These are phyloP conservation scores for Sergeia podlipaevii DNA, from an alignment of 208 protist genomes.

Conservation along the genomic window DNA sequence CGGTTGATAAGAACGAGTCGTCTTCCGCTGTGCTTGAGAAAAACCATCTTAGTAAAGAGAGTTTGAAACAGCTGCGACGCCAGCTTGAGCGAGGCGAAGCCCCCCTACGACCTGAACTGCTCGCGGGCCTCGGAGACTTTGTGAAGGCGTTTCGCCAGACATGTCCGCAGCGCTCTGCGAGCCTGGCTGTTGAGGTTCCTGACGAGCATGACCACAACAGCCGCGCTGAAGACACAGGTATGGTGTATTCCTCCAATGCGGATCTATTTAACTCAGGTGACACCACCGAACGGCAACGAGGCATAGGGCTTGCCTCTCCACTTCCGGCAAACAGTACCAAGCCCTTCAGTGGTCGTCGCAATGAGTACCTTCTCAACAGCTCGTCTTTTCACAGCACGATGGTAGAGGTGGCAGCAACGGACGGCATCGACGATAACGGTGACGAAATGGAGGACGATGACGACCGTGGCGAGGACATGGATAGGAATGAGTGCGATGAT, in stretches of 20 bases:
- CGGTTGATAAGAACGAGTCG: slow-evolving; percentile 4
- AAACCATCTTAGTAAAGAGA: slow-evolving; percentile 43
- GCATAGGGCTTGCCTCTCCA: too few species aligned
- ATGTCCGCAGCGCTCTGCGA: slow-evolving; percentile 18
- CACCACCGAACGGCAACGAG: too few species aligned
- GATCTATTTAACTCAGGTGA: too few species aligned
- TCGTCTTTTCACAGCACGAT: slow-evolving; percentile 18
- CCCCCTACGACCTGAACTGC: slow-evolving; percentile 49
- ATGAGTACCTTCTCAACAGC: neutral
- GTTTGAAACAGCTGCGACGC: slow-evolving; percentile 40
- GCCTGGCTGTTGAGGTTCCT: slow-evolving; percentile 36
- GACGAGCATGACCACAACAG: slow-evolving; percentile 2
- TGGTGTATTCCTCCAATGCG: neutral
- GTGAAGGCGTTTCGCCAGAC: slow-evolving; percentile 20
- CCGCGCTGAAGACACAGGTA: neutral
- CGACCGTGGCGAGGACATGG: neutral
- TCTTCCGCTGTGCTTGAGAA: slow-evolving; percentile 5
- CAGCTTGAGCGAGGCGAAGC: slow-evolving; percentile 53
- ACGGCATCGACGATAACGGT: slow-evolving; percentile 1
- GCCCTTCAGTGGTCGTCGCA: too few species aligned
- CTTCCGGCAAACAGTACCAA: neutral
- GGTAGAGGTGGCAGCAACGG: slow-evolving; percentile 10
- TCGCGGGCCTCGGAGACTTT: slow-evolving; percentile 33
- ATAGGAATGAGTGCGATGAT: too few species aligned
- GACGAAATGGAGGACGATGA: slow-evolving; percentile 1